These are phyloP conservation scores for Colletotrichum ledebouriae DNA, from an alignment of 2,329 filamentous ascomycete species.

Conservation along the genomic window DNA sequence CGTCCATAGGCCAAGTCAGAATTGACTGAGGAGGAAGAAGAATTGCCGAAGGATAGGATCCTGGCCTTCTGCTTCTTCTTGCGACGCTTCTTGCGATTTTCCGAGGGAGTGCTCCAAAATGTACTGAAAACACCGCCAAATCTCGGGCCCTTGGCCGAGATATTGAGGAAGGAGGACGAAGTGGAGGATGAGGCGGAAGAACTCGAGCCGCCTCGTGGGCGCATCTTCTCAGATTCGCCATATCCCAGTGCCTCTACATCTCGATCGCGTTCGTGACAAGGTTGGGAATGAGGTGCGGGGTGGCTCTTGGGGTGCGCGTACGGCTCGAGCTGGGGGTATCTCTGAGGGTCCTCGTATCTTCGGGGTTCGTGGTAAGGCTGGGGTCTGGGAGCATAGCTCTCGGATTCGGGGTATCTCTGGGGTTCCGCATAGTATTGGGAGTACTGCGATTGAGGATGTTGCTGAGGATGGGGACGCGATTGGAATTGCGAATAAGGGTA, in stretches of 20 bases:
- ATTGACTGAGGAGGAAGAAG: slow-evolving; percentile 76
- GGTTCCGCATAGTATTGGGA: slow-evolving; percentile 40
- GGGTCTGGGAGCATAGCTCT: slow-evolving; percentile 14
- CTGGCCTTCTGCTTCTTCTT: slow-evolving; percentile 62
- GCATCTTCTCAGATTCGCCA: slow-evolving; percentile 37
- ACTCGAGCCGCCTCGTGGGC: slow-evolving; percentile 52
- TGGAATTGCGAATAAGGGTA: slow-evolving; percentile 25
- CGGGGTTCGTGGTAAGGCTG: slow-evolving; percentile 34
- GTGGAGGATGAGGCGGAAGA: slow-evolving; percentile 63
- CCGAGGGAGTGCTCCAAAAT: slow-evolving; percentile 74
- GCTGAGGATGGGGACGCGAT: slow-evolving; percentile 12
- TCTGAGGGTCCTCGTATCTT: slow-evolving; percentile 30
- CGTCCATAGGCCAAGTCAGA: slow-evolving; percentile 77
- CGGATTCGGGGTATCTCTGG: slow-evolving; percentile 44
- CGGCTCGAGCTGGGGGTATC: slow-evolving; percentile 39
- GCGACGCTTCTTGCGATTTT: slow-evolving; percentile 59
- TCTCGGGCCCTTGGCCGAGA: slow-evolving; percentile 68
- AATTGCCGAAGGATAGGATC: slow-evolving; percentile 71
- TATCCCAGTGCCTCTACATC: slow-evolving; percentile 33
- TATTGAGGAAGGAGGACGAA: slow-evolving; percentile 74
- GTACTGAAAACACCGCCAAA: slow-evolving; percentile 69
- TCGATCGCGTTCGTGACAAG: slow-evolving; percentile 28
- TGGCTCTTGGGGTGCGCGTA: slow-evolving; percentile 28
- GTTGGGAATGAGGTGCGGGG: slow-evolving; percentile 27
- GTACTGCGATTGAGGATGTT: slow-evolving; percentile 45